Percentiles rank a stretch among this genome's conserved stretches.
phyloP scores from a whole-genome alignment of 768 basidiomycete species.

The Myochromella boudieri region DNA sequence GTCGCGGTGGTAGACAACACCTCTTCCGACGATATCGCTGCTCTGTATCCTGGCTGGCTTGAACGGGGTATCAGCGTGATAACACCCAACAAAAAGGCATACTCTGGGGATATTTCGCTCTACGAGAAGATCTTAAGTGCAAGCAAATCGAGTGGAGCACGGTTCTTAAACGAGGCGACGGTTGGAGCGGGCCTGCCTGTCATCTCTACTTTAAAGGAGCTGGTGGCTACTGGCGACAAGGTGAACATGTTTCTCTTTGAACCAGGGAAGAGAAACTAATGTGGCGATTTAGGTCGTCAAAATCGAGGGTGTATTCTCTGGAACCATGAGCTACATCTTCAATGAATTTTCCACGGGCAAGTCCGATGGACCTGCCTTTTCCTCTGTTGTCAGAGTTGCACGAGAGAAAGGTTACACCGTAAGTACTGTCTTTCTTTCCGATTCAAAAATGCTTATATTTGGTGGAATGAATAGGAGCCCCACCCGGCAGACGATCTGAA shows the following conservation, averaged over 20 bases:
- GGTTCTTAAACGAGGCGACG: slow-evolving; percentile 83
- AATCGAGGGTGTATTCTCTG: slow-evolving; percentile 97
- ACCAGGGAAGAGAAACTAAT: not conserved
- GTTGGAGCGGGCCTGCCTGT: slow-evolving; percentile 96
- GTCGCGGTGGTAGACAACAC: slow-evolving; percentile 91
- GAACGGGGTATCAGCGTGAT: slow-evolving; percentile 80
- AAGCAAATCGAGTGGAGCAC: slow-evolving; percentile 57
- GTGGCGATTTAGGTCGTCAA: slow-evolving; percentile 58
- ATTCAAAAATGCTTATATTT: not conserved
- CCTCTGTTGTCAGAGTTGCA: slow-evolving; percentile 84
- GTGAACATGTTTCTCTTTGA: slow-evolving; percentile 33
- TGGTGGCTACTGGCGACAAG: slow-evolving; percentile 91
- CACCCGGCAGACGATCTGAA: slow-evolving; percentile 97
- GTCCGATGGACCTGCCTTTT: slow-evolving; percentile 74
- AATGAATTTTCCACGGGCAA: slow-evolving; percentile 85
- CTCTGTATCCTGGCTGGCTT: slow-evolving; percentile 79
- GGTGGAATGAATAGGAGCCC: slow-evolving; percentile 71
- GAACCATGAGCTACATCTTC: slow-evolving; percentile 99
- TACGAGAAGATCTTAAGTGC: slow-evolving; percentile 70
- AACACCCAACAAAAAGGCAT: slow-evolving; percentile 98
- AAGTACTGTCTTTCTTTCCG: slow-evolving; percentile 15
- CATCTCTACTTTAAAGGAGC: slow-evolving; percentile 87
- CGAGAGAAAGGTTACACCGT: slow-evolving; percentile 96
- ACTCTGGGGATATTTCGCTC: slow-evolving; percentile 66
- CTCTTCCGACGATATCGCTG: slow-evolving; percentile 78